A percentile compares a stretch with the other conserved stretches of the same genome.
Evolutionary conservation across 2,329 filamentous ascomycete species (phyloP).

Genomic region (Hirsutella thompsonii): DNA sequence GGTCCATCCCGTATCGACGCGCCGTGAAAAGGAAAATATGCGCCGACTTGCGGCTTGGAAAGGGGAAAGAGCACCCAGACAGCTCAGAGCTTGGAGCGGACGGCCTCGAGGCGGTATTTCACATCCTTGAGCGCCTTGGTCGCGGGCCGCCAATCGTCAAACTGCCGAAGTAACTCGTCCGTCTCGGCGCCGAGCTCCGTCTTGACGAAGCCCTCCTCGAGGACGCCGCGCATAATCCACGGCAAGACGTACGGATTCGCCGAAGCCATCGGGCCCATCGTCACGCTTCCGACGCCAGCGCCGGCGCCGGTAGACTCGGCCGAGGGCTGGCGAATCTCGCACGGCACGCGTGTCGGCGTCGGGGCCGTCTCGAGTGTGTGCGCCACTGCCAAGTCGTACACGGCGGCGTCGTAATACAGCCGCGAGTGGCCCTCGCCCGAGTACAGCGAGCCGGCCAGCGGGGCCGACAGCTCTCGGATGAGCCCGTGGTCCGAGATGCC

Average conservation of each 20-base stretch:
- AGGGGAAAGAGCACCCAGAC: too few relatives aligned
- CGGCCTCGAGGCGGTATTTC: slow-evolving; percentile 83
- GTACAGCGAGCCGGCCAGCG: slow-evolving; percentile 83
- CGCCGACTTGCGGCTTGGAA: too few relatives aligned
- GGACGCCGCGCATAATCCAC: slow-evolving; percentile 86
- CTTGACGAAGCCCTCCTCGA: slow-evolving; percentile 86
- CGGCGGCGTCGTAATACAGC: slow-evolving; percentile 76
- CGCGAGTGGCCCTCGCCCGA: slow-evolving; percentile 86
- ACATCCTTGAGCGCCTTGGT: slow-evolving; percentile 93
- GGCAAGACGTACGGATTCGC: slow-evolving; percentile 84
- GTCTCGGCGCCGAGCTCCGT: slow-evolving; percentile 69
- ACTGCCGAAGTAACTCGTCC: slow-evolving; percentile 66
- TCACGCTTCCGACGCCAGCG: slow-evolving; percentile 6
- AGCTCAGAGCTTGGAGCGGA: slow-evolving; percentile 71
- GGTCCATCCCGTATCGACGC: too few relatives aligned
- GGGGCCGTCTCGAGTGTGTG: slow-evolving; percentile 62
- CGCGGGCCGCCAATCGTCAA: slow-evolving; percentile 84
- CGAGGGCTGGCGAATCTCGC: slow-evolving; percentile 12
- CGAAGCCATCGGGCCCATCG: slow-evolving; percentile 24
- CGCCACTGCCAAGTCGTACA: slow-evolving; percentile 68
- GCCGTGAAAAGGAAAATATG: too few relatives aligned
- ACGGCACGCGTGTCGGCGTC: slow-evolving; percentile 25
- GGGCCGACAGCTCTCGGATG: slow-evolving; percentile 76
- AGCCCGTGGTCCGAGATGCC: slow-evolving; percentile 89
- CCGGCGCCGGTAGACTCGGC: slow-evolving; percentile 6